Percentiles rank a stretch among this genome's conserved stretches.
phyloP scores from a whole-genome alignment of 345 rosid species.

The Salix suchowensis region DNA sequence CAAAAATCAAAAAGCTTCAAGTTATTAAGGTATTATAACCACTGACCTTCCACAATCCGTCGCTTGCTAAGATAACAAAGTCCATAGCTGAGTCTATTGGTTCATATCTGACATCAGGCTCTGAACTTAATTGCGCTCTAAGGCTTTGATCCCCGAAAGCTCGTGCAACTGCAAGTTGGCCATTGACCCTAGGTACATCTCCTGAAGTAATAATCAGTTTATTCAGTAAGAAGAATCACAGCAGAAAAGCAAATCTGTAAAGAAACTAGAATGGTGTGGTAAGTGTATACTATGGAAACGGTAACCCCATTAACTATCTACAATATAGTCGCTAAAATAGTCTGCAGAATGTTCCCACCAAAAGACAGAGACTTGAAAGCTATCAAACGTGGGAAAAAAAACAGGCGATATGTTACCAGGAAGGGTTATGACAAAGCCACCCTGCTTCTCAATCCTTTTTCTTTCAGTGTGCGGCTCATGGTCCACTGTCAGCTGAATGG shows the following conservation, averaged over 20 bases:
- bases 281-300: neutral
- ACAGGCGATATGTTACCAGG: neutral
- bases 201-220: constrained; percentile 13
- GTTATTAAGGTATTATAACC: constrained; percentile 1
- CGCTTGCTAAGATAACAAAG: constrained; percentile 52
- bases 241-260: neutral
- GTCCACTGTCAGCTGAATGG: constrained; percentile 24
- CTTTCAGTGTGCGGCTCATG: constrained; percentile 25
- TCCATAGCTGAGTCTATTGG: constrained; percentile 41
- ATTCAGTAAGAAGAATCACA: neutral
- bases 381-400: neutral
- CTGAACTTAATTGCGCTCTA: constrained; percentile 54
- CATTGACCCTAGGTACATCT: constrained; percentile 35
- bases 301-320: neutral
- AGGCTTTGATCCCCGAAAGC: constrained; percentile 37
- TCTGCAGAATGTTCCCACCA: neutral
- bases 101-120: constrained; percentile 45
- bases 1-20: neutral
- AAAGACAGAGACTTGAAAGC: neutral
- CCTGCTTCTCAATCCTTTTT: constrained; percentile 16
- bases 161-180: constrained; percentile 38
- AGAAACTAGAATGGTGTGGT: neutral
- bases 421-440: constrained; percentile 21
- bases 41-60: constrained; percentile 66
- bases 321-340: neutral